Evolutionary conservation across 768 basidiomycete species (phyloP).

Genomic region (Hericium erinaceus): DNA sequence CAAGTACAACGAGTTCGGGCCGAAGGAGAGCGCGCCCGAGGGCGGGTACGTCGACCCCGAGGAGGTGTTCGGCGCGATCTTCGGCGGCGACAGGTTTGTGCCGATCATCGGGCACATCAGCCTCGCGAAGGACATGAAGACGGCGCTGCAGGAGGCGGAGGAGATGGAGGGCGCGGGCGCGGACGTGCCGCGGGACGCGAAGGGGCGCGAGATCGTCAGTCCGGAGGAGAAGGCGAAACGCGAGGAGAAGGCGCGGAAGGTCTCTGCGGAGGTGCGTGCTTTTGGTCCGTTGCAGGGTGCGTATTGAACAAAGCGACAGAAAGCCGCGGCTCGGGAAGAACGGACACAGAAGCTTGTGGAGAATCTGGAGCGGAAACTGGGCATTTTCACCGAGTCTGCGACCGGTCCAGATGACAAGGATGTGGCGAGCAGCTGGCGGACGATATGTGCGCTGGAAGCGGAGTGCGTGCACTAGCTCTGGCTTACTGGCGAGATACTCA

Average conservation of each 20-base stretch:
- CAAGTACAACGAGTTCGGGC: conserved; percentile 89
- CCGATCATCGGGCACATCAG: conserved; percentile 87
- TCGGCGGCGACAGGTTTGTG: conserved; percentile 80
- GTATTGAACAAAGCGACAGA: conserved; percentile 33
- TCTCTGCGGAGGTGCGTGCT: conserved; percentile 53
- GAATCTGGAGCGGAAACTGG: conserved; percentile 71
- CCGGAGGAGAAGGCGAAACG: conserved; percentile 33
- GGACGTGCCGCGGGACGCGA: conserved; percentile 38
- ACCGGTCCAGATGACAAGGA: conserved; percentile 58
- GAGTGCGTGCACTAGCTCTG: conserved; percentile 42
- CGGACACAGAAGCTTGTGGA: conserved; percentile 70
- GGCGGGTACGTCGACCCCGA: conserved; percentile 87
- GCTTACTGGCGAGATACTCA: background rate
- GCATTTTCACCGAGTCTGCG: conserved; percentile 83
- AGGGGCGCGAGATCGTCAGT: conserved; percentile 31
- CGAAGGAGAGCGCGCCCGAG: conserved; percentile 73
- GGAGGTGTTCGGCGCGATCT: conserved; percentile 67
- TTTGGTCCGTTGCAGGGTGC: conserved; percentile 3
- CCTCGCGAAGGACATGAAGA: conserved; percentile 87
- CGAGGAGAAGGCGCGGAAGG: conserved; percentile 64
- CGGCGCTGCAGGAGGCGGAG: conserved; percentile 80
- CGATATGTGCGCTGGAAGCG: conserved; percentile 73
- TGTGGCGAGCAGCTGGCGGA: conserved; percentile 63
- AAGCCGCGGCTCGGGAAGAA: conserved; percentile 70
- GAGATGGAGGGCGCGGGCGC: conserved; percentile 40